These are phyloP conservation scores for Cytospora piceae DNA, from an alignment of 2,329 filamentous ascomycete species.

Conservation along the genomic window DNA sequence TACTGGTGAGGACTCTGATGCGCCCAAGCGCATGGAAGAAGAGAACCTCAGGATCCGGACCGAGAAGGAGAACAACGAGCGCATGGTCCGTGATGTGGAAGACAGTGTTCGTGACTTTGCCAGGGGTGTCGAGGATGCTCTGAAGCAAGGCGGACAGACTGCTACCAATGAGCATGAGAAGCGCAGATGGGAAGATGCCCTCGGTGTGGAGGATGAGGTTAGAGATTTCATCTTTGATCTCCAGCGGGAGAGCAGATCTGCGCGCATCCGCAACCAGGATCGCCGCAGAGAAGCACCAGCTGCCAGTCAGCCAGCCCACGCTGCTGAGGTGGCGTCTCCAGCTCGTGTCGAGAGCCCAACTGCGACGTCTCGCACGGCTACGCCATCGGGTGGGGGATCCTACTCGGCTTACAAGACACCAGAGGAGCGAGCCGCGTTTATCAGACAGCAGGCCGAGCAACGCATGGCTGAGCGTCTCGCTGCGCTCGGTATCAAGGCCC, in stretches of 20 bases:
- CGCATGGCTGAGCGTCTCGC: constrained; percentile 96
- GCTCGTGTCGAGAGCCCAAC: constrained; percentile 56
- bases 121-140: constrained; percentile 78
- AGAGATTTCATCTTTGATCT: constrained; percentile 98
- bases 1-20: constrained; percentile 73
- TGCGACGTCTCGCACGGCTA: constrained; percentile 58
- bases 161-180: constrained; percentile 85
- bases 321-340: constrained; percentile 48
- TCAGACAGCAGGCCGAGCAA: constrained; percentile 95
- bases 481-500: constrained; percentile 86
- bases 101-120: constrained; percentile 92
- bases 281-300: constrained; percentile 50
- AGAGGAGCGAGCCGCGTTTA: constrained; percentile 92
- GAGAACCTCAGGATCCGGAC: constrained; percentile 80
- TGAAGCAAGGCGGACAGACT: constrained; percentile 79
- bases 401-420: constrained; percentile 87
- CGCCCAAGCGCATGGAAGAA: constrained; percentile 84
- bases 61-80: constrained; percentile 92
- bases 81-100: constrained; percentile 95
- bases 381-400: constrained; percentile 61
- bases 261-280: constrained; percentile 67
- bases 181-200: constrained; percentile 91
- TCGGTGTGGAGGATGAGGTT: constrained; percentile 95
- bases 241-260: constrained; percentile 80
- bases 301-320: constrained; percentile 47